Base-by-base conservation (phyloP, 306 rosid genomes). In the Rubus idaeus region DNA sequence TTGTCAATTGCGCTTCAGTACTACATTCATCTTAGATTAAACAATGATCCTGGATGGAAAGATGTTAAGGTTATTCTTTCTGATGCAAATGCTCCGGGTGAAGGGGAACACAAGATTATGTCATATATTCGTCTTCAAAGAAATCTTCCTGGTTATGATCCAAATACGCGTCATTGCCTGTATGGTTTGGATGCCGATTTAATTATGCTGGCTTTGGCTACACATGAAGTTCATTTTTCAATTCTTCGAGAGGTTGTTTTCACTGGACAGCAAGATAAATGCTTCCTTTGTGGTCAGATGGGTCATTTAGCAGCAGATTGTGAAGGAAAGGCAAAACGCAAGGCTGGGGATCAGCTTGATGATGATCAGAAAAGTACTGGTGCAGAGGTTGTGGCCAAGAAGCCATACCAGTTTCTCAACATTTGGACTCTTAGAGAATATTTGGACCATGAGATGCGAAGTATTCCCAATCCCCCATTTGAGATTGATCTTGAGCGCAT, bases 101-200 rank as follows among this genome's bases (percentile, higher is more conserved):
- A 96, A 87, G 99, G 98, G 81, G 99, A 96, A 79, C 98, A 92
- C 78, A 96, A 96, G 84, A 91, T 96, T 81, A 91, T 96, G 99
- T 96, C 99, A 1, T 96, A 91, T 74, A 87, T 96, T 61, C 97
- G 97, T 75, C 91, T 92, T 79, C 99, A 95, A 83, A 90, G 99
- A 84, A 95, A 95, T 81, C 94, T 95, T 79, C 89, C 89, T 42
- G 97, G 97, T 68, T 88, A 70, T 85, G 96, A 96, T 85, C 99
- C 96, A 40, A 92, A 95, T 68, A 95, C 97, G 26, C 84, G 97
- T 39, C 99, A 95, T 84, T 96, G 99, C 87, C 87, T 96, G 79
- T 96, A 91, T 89, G 98, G 99, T 83, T 87, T 96, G 99, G 99
- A 96, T 88, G 99, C 99, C 18, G 99, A 96, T 88, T 84, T 96